Evolutionary conservation across 768 basidiomycete species (phyloP), one percentile per base, ranked within the genome.

Genomic region (Phylloporus sp.): DNA sequence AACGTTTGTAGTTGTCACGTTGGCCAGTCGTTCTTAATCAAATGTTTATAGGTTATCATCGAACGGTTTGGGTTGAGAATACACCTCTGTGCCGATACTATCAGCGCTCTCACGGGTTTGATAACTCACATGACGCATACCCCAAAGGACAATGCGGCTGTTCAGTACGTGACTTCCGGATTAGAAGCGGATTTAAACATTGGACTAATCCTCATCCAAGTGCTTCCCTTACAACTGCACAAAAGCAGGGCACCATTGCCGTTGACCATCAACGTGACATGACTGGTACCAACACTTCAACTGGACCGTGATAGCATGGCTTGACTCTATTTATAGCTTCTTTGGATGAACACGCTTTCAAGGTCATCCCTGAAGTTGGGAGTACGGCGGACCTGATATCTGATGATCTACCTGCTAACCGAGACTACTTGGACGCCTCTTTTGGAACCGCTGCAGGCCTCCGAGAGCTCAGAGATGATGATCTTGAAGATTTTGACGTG

Each of bases 331-430:
- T 15, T 36, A 29, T 52, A 89, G 86, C 79, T 47, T 88, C 87
- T 10, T 72, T 97, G 31, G 93, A 95, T 49, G 86, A 93, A 50
- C 70, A 86, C 31, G 90, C 93, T 2, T 97, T 95, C 72, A 79
- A 74, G 45, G 75, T 72, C 38, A 63, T 84, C 7, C 91, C 91
- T 2, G 86, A 91, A 57, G 74, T 95, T 36, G 86, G 88, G 20
- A 79, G 82, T 10, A 79, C 84, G 9, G 85, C 90, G 13, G 95
- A 97, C 68, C 84, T 97, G 83, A 86, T 98, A 50, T 74, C 76
- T 28, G 95, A 98, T 60, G 94, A 98, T 65, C 73, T 98, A 9
- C 95, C 95, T 0, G 87, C 78, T 20, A 95, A 98, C 66, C 71
- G 77, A 42, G 90, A 94, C 62, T 98, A 95, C 62, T 75, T 98